Evolutionary conservation across 257 asterid genomes (phyloP).

Genomic region (Nicotiana otophora): DNA sequence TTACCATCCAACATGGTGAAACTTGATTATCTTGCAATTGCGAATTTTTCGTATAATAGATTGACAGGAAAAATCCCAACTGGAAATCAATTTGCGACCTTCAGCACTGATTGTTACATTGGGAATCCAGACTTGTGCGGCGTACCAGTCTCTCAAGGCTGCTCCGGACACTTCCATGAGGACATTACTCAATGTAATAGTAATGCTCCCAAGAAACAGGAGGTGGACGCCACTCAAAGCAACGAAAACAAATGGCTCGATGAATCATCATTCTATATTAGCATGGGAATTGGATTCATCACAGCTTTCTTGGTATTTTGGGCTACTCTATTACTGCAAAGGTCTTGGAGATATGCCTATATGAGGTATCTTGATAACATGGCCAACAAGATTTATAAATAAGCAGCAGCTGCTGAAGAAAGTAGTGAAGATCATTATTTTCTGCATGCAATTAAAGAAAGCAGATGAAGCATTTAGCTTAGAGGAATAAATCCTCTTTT

Average conservation of each 20-base stretch:
- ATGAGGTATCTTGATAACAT: conserved; percentile 3
- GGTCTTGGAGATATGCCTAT: conserved; percentile 11
- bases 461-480: too few relatives aligned
- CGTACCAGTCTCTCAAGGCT: background rate
- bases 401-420: background rate
- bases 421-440: too few relatives aligned
- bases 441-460: too few relatives aligned
- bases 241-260: background rate
- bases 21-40: too few relatives aligned
- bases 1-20: too few relatives aligned
- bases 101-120: background rate
- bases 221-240: background rate
- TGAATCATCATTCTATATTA: background rate
- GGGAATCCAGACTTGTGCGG: conserved; percentile 1
- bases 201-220: too few relatives aligned
- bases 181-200: background rate
- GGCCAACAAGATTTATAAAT: background rate
- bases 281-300: background rate
- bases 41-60: too few relatives aligned
- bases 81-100: fast-evolving
- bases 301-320: background rate
- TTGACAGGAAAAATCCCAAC: background rate
- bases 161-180: background rate
- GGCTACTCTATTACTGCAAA: background rate
- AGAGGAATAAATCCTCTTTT: background rate